Base-by-base conservation (phyloP, 2,329 filamentous ascomycete species). In the Alternaria incomplexa region DNA sequence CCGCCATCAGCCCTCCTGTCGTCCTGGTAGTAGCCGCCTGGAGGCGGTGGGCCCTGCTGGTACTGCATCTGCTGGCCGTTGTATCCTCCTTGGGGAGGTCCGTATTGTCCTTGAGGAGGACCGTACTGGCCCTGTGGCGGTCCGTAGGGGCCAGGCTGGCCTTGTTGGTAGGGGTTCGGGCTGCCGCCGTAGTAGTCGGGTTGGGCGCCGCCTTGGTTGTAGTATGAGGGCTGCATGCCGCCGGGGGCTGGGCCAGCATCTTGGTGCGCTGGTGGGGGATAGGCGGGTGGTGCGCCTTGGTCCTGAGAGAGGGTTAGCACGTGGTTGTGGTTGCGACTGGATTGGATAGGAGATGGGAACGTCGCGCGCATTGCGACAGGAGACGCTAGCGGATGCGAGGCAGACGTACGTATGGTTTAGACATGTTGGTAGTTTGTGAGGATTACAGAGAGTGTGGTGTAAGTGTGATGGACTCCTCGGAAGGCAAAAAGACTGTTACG, bases 11-110 rank as follows among this genome's bases (percentile, higher is more conserved):
- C 59, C 46, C 65, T 75, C 65, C 65, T 75, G n/a, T 71, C 66
- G 61, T 80, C 76, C 32, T 77, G 67, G 56, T 82, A 82, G 62
- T 83, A 80, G 6, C 81, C 81, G 32, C 74, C 75, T 5, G 64
- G 76, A 20, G 75, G 76, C 51, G 76, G 76, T 10, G 71, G 69
- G 2, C 73, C 73, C 58, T 76, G 74, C 64, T 75, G 75, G 44
- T 78, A 76, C 45, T 79, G 73, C 75, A 78, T 78, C 58, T 78
- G 73, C 40, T 77, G 81, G 47, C 71, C 71, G 13, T 64, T 66
- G 60, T 82, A 80, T 17, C 47, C 45, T 13, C 69, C 72, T 40
- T 56, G 71, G 17, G 72, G 72, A 30, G 69, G 72, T 50, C 62
- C 62, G 15, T 64, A 64, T 32, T 65, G 73, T 12, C 70, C 70